phyloP scores from a whole-genome alignment of 1,284 basidiomycete genomes.

The Fistulinella cinereoalba region DNA sequence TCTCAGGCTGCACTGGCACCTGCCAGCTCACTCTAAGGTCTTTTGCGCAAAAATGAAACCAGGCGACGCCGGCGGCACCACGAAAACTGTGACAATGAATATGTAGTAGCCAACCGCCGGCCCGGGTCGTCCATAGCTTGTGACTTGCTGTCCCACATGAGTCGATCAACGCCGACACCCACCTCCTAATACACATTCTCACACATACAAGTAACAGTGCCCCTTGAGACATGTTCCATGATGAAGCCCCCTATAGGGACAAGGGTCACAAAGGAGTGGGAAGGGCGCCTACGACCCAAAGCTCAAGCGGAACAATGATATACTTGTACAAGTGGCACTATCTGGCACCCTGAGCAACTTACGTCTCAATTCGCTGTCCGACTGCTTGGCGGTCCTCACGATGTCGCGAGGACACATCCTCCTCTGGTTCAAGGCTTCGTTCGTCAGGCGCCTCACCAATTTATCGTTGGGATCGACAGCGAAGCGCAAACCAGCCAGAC shows the following conservation, averaged over 20 bases:
- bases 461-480: background rate
- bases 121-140: no score
- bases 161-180: no score
- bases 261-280: background rate
- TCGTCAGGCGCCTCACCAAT: background rate
- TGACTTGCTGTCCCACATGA: no score
- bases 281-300: background rate
- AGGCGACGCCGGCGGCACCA: no score
- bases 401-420: background rate
- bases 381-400: background rate
- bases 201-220: background rate
- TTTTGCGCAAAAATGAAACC: no score
- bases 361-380: background rate
- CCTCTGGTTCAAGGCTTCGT: background rate
- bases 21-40: no score
- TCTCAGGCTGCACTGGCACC: no score
- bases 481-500: slow-evolving; percentile 1
- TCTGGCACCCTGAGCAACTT: background rate
- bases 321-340: background rate
- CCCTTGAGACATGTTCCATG: background rate
- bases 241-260: no score
- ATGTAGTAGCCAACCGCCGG: no score
- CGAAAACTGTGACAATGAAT: no score
- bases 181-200: no score
- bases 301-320: background rate